Evolutionary conservation across 2,329 filamentous ascomycete genomes (phyloP).

Genomic region (Exophiala sideris): DNA sequence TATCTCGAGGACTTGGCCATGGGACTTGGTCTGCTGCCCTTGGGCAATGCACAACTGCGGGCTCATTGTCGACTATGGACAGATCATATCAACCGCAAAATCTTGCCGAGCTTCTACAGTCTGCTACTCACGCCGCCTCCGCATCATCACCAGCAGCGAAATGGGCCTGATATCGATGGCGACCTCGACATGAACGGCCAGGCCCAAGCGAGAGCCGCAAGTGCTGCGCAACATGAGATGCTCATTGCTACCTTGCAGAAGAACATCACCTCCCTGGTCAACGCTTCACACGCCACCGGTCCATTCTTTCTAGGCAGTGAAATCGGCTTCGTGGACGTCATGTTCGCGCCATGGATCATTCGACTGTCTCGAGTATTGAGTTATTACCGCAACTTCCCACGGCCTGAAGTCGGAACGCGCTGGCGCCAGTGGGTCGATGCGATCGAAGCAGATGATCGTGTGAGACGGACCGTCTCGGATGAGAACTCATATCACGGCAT

Average conservation of each 20-base stretch:
- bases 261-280: slow-evolving; percentile 61
- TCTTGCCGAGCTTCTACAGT: slow-evolving; percentile 73
- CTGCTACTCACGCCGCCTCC: slow-evolving; percentile 50
- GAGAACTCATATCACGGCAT: slow-evolving; percentile 55
- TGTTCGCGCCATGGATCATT: slow-evolving; percentile 72
- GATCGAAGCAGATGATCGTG: slow-evolving; percentile 60
- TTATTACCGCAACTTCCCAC: slow-evolving; percentile 64
- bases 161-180: neutral
- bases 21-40: slow-evolving; percentile 61
- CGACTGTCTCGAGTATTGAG: slow-evolving; percentile 64
- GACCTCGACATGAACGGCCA: slow-evolving; percentile 10
- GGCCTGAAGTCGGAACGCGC: slow-evolving; percentile 59
- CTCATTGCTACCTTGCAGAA: slow-evolving; percentile 48
- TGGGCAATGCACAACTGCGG: slow-evolving; percentile 60
- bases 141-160: slow-evolving; percentile 1
- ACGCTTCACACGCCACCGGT: slow-evolving; percentile 56
- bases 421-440: slow-evolving; percentile 70
- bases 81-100: slow-evolving; percentile 73
- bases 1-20: slow-evolving; percentile 74
- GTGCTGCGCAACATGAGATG: slow-evolving; percentile 19
- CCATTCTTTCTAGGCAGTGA: slow-evolving; percentile 65
- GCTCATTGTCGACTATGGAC: slow-evolving; percentile 77
- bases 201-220: slow-evolving; percentile 5
- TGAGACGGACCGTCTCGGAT: slow-evolving; percentile 65
- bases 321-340: slow-evolving; percentile 67